Conservation (phyloP, 2,329 filamentous ascomycete species). For the Penicillium digitatum region DNA sequence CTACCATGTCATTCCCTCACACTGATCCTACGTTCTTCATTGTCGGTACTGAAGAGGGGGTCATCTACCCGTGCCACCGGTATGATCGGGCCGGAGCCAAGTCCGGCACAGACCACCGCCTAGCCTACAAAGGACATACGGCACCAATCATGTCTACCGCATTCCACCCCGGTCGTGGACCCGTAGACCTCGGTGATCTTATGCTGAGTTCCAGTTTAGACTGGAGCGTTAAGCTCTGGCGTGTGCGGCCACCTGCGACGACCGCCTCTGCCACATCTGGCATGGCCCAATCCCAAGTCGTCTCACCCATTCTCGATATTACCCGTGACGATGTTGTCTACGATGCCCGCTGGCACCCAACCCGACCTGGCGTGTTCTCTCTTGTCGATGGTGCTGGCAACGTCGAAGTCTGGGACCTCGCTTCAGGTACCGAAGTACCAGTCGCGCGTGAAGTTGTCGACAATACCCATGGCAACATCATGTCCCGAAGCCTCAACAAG, state of each 20-base stretch:
- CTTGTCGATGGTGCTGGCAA: constrained; percentile 89
- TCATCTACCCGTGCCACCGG: constrained; percentile 91
- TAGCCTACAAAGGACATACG: constrained; percentile 84
- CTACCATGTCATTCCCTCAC: constrained; percentile 89
- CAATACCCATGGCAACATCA: constrained; percentile 63
- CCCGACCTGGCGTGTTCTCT: constrained; percentile 90
- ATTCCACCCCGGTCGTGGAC: constrained; percentile 89
- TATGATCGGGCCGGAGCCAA: constrained; percentile 97
- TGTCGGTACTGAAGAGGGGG: constrained; percentile 92
- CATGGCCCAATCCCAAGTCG: constrained; percentile 46
- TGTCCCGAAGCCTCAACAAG: constrained; percentile 87
- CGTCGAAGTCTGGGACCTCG: constrained; percentile 93
- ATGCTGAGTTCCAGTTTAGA: constrained; percentile 90
- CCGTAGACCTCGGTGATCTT: constrained; percentile 89
- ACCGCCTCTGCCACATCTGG: constrained; percentile 38
- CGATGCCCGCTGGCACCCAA: constrained; percentile 89
- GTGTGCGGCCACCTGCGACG: constrained; percentile 60
- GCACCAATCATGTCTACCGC: constrained; percentile 94
- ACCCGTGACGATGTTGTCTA: constrained; percentile 95
- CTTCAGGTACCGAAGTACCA: constrained; percentile 86
- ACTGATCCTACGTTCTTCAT: constrained; percentile 97
- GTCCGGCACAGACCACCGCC: constrained; percentile 84
- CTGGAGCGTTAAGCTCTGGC: constrained; percentile 98
- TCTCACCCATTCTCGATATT: constrained; percentile 80
- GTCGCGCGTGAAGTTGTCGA: constrained; percentile 55